These are phyloP conservation scores for Lipomyces japonicus DNA, from an alignment of 805 yeast species.

Conservation along the genomic window DNA sequence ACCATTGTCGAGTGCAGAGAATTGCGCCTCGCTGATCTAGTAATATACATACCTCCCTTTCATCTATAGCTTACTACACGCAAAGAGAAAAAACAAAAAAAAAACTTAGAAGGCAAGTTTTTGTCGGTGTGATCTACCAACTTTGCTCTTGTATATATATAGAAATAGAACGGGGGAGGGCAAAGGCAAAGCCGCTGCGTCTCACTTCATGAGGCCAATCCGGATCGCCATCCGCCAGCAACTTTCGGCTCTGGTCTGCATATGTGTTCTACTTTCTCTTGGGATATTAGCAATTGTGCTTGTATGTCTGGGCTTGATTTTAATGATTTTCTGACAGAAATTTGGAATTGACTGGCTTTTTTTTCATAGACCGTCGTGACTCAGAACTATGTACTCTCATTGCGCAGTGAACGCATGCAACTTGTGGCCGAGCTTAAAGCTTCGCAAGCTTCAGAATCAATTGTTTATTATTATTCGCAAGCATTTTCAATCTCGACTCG, in stretches of 20 bases:
- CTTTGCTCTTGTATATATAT: too few species aligned
- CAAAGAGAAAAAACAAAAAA: too few species aligned
- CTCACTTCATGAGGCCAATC: conserved; percentile 13
- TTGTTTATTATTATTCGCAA: conserved; percentile 63
- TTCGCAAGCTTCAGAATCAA: conserved; percentile 68
- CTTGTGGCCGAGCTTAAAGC: conserved; percentile 80
- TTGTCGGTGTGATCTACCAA: too few species aligned
- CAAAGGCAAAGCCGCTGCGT: too few species aligned
- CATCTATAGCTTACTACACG: too few species aligned
- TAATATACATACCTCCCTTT: too few species aligned
- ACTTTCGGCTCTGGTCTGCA: conserved; percentile 59
- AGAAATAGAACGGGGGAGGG: too few species aligned
- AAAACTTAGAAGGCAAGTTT: too few species aligned
- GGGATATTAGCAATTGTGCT: conserved; percentile 66
- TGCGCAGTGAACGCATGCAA: conserved; percentile 66
- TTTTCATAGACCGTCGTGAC: conserved; percentile 41
- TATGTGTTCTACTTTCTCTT: conserved; percentile 62
- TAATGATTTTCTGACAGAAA: not conserved
- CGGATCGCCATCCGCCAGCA: conserved; percentile 64
- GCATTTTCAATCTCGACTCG: conserved; percentile 60
- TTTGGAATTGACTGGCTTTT: not conserved
- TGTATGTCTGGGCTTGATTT: conserved; percentile 33
- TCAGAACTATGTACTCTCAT: conserved; percentile 48
- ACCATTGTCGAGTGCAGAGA: too few species aligned
- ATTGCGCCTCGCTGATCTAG: too few species aligned